Base-by-base conservation (phyloP, 495 filamentous ascomycete genomes). In the Penicillium subrubescens region DNA sequence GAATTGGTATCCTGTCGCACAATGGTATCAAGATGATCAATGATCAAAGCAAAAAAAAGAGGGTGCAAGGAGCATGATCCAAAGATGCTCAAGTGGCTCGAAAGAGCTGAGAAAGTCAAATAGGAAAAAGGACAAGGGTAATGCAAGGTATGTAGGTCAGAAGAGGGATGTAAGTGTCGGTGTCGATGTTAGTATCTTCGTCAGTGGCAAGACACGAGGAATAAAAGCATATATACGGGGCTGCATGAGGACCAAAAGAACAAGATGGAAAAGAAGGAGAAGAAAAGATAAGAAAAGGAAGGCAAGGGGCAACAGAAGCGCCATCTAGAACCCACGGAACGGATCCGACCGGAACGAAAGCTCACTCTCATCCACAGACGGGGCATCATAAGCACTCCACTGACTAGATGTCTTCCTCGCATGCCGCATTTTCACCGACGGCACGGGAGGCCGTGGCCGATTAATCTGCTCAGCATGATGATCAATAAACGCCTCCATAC, bases 401-500 rank as follows among this genome's bases (percentile, higher is more conserved):
- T 76, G 73, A 60, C 73, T 80, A 8, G 75, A 80, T 29, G 68
- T 58, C 62, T 81, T 81, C 41, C 75, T 62, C 1, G 50, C 57
- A 60, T 79, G 77, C 52, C 74, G 69, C 17, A 63, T 27, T 25
- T 71, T 71, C 11, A 58, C 50, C 5, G 59, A 27, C 8, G 64
- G 60, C 21, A 50, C 35, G 21, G 51, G 48, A n/a, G 51, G 48
- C 21, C 72, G 71, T 29, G 72, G 65, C 31, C 75, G 75, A 62
- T 73, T 77, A 25, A 74, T 70, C 4, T 79, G 64, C n/a, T 72
- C 69, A 0, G 70, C 75, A 5, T 78, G 73, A 39, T 73, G 75
- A 60, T 81, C 79, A 34, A 82, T 81, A 55, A 99, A 99, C 0
- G 95, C 95, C 75, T 98, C 95, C 95, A 99, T 99, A 33, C 95